Evolutionary conservation across 108 stramenopile genomes (phyloP).

Genomic region (Epipyxis sp.): DNA sequence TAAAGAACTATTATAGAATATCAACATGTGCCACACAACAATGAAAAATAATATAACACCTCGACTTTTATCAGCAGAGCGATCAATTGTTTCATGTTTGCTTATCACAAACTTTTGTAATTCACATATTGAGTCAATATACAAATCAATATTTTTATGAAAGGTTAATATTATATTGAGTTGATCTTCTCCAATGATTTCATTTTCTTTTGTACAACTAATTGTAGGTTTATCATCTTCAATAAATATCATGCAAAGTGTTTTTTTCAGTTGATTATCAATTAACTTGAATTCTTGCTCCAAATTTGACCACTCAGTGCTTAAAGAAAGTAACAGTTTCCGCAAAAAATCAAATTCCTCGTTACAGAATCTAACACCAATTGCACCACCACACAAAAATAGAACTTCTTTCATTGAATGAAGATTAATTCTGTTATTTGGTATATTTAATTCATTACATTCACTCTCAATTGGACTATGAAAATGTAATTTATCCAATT

Average conservation of each 20-base stretch:
- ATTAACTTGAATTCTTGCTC: background rate
- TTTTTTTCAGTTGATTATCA: background rate
- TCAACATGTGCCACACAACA: background rate
- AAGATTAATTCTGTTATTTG: background rate
- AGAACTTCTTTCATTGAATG: slow-evolving; percentile 7
- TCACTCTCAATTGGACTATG: background rate
- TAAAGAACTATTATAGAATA: background rate
- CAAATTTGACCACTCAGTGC: background rate
- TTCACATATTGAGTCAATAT: background rate
- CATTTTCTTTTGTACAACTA: no score
- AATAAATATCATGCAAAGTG: no score
- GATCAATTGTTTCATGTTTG: slow-evolving; percentile 20
- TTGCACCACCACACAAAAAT: background rate
- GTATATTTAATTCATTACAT: background rate
- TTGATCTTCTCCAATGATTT: no score
- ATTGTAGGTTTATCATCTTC: no score
- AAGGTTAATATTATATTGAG: no score
- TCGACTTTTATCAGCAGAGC: background rate
- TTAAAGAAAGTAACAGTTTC: background rate
- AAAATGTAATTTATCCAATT: slow-evolving; percentile 4
- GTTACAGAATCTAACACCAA: slow-evolving; percentile 1
- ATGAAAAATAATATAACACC: background rate
- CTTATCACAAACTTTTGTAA: background rate
- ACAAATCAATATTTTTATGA: background rate
- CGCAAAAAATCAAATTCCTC: background rate